A percentile compares a stretch with the other conserved stretches of the same genome.
These are phyloP conservation scores for Boletus reticulatus DNA, from an alignment of 768 basidiomycete genomes.

Conservation along the genomic window DNA sequence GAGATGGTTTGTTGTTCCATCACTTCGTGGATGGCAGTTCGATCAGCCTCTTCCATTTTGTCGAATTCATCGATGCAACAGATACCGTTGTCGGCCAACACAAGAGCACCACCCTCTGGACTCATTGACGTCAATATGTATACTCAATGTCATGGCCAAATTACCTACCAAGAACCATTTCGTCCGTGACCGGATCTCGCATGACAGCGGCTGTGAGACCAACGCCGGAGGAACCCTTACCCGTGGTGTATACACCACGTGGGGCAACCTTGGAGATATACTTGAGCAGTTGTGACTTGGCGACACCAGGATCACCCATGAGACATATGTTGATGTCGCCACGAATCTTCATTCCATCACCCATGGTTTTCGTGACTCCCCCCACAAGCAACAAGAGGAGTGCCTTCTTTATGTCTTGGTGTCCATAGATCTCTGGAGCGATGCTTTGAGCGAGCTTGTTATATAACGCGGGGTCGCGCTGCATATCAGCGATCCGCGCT, in stretches of 20 bases:
- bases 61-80: conserved; percentile 99
- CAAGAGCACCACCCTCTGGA: conserved; percentile 97
- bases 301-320: conserved; percentile 99
- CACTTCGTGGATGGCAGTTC: conserved; percentile 99
- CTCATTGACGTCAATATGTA: conserved; percentile 8
- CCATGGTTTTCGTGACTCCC: conserved; percentile 92
- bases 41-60: conserved; percentile 98
- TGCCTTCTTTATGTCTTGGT: conserved; percentile 96
- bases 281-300: conserved; percentile 95
- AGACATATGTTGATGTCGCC: conserved; percentile 97
- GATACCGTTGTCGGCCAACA: conserved; percentile 98
- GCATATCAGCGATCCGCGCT: conserved; percentile 62
- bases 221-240: conserved; percentile 97
- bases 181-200: conserved; percentile 98
- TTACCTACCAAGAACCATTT: conserved; percentile 92
- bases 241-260: conserved; percentile 96
- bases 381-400: conserved; percentile 89
- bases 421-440: conserved; percentile 98
- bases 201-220: conserved; percentile 99
- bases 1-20: conserved; percentile 99
- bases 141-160: neutral
- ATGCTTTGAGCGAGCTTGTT: conserved; percentile 88
- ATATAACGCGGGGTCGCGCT: conserved; percentile 78
- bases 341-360: conserved; percentile 98
- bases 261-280: conserved; percentile 99